These are phyloP conservation scores for Colletotrichum lini DNA, from an alignment of 2,329 filamentous ascomycete genomes.

Conservation along the genomic window DNA sequence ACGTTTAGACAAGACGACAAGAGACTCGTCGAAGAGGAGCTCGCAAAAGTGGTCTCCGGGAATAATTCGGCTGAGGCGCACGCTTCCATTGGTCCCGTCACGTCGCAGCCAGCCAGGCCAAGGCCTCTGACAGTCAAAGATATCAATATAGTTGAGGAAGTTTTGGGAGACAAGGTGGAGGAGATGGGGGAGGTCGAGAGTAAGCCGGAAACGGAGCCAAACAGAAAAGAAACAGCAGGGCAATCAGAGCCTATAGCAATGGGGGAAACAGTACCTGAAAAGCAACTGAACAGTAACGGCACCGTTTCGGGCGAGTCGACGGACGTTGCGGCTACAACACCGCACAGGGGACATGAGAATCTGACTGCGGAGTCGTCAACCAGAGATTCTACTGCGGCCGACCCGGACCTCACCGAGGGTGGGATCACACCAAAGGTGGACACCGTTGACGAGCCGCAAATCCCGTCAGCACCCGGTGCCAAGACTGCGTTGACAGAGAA, in stretches of 20 bases:
- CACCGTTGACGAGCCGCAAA: background rate
- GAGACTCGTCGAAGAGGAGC: constrained; percentile 11
- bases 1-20: constrained; percentile 24
- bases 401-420: background rate
- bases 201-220: background rate
- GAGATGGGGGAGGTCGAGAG: background rate
- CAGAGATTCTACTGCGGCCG: background rate
- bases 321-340: constrained; percentile 20
- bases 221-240: constrained; percentile 24
- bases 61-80: background rate
- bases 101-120: constrained; percentile 14
- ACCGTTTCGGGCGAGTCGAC: constrained; percentile 4
- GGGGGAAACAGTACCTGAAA: constrained; percentile 44
- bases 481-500: background rate
- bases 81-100: constrained; percentile 1
- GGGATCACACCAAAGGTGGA: background rate
- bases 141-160: background rate
- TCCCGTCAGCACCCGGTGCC: background rate
- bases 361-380: background rate
- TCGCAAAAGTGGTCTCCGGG: constrained; percentile 9
- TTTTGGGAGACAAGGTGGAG: background rate
- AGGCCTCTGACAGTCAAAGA: constrained; percentile 28
- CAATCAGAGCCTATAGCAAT: constrained; percentile 30
- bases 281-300: constrained; percentile 30
- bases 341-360: background rate